phyloP scores from a whole-genome alignment of 2,329 filamentous ascomycete genomes.

The Colletotrichum brevisporum region DNA sequence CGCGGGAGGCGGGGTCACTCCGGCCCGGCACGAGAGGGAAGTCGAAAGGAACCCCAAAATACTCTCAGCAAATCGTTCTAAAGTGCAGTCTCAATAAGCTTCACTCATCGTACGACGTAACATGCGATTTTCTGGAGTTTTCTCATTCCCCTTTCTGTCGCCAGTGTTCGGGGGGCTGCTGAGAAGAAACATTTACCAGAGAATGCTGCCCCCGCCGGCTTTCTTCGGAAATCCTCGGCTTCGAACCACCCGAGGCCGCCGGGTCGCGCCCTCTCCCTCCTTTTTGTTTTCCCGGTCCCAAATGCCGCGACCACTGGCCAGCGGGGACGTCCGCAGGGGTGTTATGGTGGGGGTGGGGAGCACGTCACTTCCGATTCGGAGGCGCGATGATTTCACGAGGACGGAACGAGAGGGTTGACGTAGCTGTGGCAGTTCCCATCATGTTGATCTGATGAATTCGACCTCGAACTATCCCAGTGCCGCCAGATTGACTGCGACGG shows the following conservation, averaged over 20 bases:
- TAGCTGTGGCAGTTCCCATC: background rate
- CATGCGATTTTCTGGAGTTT: background rate
- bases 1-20: no score
- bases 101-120: no score
- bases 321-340: slow-evolving; percentile 5
- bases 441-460: no score
- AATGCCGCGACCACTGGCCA: slow-evolving; percentile 10
- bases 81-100: no score
- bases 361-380: slow-evolving; percentile 12
- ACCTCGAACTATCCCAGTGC: no score
- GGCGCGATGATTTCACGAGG: background rate
- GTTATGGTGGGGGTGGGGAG: slow-evolving; percentile 6
- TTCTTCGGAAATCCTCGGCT: slow-evolving; percentile 19
- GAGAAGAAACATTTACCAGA: background rate
- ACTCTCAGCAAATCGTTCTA: no score
- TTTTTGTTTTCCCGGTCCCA: slow-evolving; percentile 30
- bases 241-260: background rate
- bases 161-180: background rate
- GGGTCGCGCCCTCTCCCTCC: slow-evolving; percentile 3
- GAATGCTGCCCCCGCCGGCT: background rate
- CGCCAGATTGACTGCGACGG: no score
- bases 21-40: no score
- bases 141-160: background rate
- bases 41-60: no score
- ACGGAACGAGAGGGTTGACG: background rate